Conservation (phyloP, 2,329 filamentous ascomycete species). For the Fusarium duplospermum region DNA sequence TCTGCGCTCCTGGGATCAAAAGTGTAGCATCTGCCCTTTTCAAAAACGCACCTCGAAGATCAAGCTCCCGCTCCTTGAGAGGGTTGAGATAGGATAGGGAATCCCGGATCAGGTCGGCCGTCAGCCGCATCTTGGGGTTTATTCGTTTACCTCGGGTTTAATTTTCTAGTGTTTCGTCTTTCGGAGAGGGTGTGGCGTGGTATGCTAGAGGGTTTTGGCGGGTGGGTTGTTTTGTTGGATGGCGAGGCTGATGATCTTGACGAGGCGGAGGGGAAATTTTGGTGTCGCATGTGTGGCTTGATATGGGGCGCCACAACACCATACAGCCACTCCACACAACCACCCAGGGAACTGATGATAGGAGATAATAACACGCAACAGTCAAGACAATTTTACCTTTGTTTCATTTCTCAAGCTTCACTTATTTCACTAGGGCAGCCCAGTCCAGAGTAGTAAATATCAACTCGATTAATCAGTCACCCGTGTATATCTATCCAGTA, state of each 20-base stretch:
- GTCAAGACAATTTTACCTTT: neutral
- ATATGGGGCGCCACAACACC: conserved; percentile 27
- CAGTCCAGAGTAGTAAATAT: neutral
- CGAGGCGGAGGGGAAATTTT: conserved; percentile 50
- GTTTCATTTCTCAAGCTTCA: neutral
- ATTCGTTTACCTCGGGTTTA: conserved; percentile 41
- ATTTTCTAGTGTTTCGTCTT: conserved; percentile 1
- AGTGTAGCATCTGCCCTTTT: conserved; percentile 98
- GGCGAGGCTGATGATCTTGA: conserved; percentile 47
- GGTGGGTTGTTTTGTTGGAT: conserved; percentile 27
- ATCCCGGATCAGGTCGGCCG: conserved; percentile 90
- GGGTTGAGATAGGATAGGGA: conserved; percentile 99
- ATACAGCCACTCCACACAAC: conserved; percentile 17
- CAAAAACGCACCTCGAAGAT: conserved; percentile 95
- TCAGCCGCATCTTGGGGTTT: conserved; percentile 82
- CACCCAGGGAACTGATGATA: neutral
- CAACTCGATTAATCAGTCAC: neutral
- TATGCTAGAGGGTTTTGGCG: conserved; percentile 3
- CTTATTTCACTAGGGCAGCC: neutral
- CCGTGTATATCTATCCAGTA: neutral
- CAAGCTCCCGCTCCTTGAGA: conserved; percentile 97
- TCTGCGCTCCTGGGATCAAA: conserved; percentile 67
- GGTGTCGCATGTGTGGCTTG: conserved; percentile 27
- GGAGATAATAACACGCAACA: neutral
- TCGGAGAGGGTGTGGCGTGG: neutral